Conservation (phyloP, 2,329 filamentous ascomycete genomes). For the Cytospora leucostoma region DNA sequence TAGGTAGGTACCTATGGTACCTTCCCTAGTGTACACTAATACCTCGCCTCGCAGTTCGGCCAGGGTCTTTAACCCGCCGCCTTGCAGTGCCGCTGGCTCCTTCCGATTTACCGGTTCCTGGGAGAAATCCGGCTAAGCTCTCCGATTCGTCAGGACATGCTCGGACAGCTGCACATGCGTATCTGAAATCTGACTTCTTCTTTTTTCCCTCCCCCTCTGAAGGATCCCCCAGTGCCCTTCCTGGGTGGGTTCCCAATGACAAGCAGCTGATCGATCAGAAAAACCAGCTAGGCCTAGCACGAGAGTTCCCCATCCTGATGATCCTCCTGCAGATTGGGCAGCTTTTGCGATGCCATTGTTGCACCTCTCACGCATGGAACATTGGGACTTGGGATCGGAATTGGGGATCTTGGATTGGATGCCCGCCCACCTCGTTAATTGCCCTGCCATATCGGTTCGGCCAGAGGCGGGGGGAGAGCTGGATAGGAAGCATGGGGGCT, state of each 20-base stretch:
- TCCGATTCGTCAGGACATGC: constrained; percentile 15
- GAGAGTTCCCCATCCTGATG: constrained; percentile 20
- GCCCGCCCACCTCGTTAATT: background rate
- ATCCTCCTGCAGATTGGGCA: constrained; percentile 20
- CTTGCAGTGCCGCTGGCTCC: constrained; percentile 18
- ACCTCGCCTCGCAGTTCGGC: background rate
- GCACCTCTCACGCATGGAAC: constrained; percentile 10
- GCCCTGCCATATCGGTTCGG: background rate
- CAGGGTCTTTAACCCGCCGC: constrained; percentile 16
- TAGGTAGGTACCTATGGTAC: constrained; percentile 1
- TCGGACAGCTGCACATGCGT: background rate
- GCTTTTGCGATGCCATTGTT: constrained; percentile 18
- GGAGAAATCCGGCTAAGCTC: background rate
- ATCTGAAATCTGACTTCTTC: background rate
- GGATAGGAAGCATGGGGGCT: background rate
- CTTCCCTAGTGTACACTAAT: background rate
- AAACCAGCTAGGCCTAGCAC: constrained; percentile 16
- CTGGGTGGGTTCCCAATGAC: background rate
- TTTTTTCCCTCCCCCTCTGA: too few relatives aligned
- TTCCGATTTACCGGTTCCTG: constrained; percentile 14
- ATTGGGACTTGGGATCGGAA: background rate
- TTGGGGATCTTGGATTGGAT: background rate
- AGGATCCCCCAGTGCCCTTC: too few relatives aligned
- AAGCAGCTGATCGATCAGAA: constrained; percentile 10
- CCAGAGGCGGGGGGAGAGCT: background rate